A percentile compares a stretch with the other conserved stretches of the same genome.
phyloP scores from a whole-genome alignment of 2,329 filamentous ascomycete species.

The Colletotrichum sp. region DNA sequence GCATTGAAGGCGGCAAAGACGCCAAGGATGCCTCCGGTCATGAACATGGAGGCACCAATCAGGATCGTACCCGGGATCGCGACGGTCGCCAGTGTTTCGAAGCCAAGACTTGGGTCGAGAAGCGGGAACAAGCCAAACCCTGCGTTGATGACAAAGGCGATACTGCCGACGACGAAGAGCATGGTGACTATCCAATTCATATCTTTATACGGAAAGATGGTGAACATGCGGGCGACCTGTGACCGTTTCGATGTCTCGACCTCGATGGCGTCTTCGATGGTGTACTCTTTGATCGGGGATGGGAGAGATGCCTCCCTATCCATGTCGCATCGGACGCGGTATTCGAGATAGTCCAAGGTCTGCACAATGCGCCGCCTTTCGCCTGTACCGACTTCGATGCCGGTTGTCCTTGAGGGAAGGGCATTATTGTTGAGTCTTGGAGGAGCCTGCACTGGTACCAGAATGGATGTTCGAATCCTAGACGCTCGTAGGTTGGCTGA shows the following conservation, averaged over 20 bases:
- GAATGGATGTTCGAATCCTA: not conserved
- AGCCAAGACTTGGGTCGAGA: not conserved
- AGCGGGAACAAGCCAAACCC: not conserved
- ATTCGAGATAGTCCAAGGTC: not conserved
- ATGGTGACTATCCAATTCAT: constrained; percentile 1
- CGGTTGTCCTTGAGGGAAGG: not conserved
- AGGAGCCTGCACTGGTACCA: not conserved
- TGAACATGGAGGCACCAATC: not conserved
- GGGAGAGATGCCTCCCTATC: not conserved
- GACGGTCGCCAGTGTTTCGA: not conserved
- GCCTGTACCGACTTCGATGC: not conserved
- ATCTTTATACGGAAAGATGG: not conserved
- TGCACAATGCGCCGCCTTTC: not conserved
- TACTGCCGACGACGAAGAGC: not conserved
- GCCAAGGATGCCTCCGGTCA: not conserved
- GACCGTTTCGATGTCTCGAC: not conserved
- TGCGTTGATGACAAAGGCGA: not conserved
- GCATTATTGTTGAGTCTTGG: not conserved
- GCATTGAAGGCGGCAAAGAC: not conserved
- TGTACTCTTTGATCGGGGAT: not conserved
- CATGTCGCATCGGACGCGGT: not conserved
- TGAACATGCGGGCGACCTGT: not conserved
- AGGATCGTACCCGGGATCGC: not conserved
- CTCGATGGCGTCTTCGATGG: not conserved
- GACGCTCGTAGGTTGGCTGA: not conserved